phyloP scores from a whole-genome alignment of 441 rosid species.

The Viola pubescens region DNA sequence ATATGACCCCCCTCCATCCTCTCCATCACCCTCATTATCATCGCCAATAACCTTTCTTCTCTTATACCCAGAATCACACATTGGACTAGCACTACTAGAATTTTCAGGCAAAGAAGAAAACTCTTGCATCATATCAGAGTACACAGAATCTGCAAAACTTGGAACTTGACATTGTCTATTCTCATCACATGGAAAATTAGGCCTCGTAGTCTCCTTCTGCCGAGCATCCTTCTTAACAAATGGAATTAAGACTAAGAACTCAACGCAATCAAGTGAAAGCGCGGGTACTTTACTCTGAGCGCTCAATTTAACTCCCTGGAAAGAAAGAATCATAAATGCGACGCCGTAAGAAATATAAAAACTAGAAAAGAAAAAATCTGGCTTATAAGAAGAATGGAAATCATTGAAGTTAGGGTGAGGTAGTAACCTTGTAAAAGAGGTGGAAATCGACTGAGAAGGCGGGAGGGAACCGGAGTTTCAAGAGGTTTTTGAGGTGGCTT shows the following conservation, averaged over 20 bases:
- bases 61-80: constrained; percentile 17
- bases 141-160: constrained; percentile 45
- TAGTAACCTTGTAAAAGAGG: constrained; percentile 60
- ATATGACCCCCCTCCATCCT: constrained; percentile 28
- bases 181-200: constrained; percentile 30
- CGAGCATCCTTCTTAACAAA: constrained; percentile 49
- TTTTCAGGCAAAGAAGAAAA: constrained; percentile 30
- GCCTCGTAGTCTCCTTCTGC: constrained; percentile 14
- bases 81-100: constrained; percentile 10
- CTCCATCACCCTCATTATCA: constrained; percentile 17
- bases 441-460: constrained; percentile 68
- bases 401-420: background rate
- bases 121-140: constrained; percentile 53
- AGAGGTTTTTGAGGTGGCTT: constrained; percentile 48
- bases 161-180: constrained; percentile 22
- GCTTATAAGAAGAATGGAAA: background rate
- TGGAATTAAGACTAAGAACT: constrained; percentile 64
- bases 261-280: constrained; percentile 33
- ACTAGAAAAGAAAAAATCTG: background rate
- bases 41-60: constrained; percentile 19
- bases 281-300: constrained; percentile 31
- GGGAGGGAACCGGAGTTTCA: constrained; percentile 52
- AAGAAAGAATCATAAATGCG: background rate
- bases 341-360: background rate
- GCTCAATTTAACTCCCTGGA: constrained; percentile 59